A percentile compares a stretch with the other conserved stretches of the same genome.
phyloP scores from a whole-genome alignment of 805 yeast species.

The Kazachstania africana region DNA sequence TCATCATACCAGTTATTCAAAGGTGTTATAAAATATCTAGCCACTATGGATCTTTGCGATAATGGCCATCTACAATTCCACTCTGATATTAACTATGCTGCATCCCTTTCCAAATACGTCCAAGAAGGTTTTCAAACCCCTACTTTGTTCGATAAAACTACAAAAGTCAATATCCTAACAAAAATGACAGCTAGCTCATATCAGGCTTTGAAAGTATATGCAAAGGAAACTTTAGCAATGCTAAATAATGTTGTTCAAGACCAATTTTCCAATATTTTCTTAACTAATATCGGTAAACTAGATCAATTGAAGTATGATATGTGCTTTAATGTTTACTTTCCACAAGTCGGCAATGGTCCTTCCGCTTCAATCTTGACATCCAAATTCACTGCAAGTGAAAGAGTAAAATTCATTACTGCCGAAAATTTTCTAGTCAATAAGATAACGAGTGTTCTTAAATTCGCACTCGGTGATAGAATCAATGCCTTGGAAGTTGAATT shows the following conservation, averaged over 20 bases:
- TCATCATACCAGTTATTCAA: slow-evolving; percentile 90
- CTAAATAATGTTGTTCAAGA: slow-evolving; percentile 74
- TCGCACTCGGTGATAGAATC: slow-evolving; percentile 43
- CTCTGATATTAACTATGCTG: slow-evolving; percentile 26
- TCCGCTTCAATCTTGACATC: slow-evolving; percentile 24
- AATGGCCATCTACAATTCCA: slow-evolving; percentile 59
- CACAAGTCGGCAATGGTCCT: slow-evolving; percentile 22
- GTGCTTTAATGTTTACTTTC: slow-evolving; percentile 37
- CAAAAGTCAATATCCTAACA: slow-evolving; percentile 71
- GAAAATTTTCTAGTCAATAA: slow-evolving; percentile 56
- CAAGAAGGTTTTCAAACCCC: slow-evolving; percentile 60
- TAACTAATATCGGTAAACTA: slow-evolving; percentile 42
- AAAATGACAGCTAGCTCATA: slow-evolving; percentile 67
- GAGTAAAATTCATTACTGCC: slow-evolving; percentile 56
- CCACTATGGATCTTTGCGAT: slow-evolving; percentile 59
- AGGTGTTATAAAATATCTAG: slow-evolving; percentile 72
- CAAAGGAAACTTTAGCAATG: slow-evolving; percentile 53
- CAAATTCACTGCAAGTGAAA: slow-evolving; percentile 57
- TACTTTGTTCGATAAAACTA: slow-evolving; percentile 61
- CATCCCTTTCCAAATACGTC: slow-evolving; percentile 29
- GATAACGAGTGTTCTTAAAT: slow-evolving; percentile 43
- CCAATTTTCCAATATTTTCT: slow-evolving; percentile 67
- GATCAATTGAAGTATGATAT: slow-evolving; percentile 57
- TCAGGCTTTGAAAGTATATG: slow-evolving; percentile 47
- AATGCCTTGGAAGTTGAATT: slow-evolving; percentile 26